Evolutionary conservation across 345 rosid species (phyloP).

Genomic region (Zanthoxylum bungeanum): DNA sequence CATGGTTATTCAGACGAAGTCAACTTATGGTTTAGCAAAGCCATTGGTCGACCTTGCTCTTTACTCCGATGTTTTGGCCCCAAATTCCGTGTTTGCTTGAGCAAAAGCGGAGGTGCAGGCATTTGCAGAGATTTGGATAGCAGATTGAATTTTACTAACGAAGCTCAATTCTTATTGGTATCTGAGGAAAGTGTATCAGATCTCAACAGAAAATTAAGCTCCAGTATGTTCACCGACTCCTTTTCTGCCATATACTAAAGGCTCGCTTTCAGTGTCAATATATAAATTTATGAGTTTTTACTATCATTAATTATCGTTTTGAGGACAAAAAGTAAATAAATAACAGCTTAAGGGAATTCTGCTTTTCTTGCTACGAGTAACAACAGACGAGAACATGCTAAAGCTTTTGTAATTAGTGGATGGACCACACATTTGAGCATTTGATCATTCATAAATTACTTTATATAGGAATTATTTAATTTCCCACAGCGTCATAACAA

Average conservation of each 20-base stretch:
- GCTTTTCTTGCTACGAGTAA: neutral
- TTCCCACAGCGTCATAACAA: neutral
- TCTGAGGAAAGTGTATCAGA: constrained; percentile 83
- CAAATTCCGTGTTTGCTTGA: constrained; percentile 27
- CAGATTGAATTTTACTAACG: constrained; percentile 74
- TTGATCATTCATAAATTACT: neutral
- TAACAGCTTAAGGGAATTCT: neutral
- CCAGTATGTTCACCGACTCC: constrained; percentile 38
- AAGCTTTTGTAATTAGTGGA: neutral
- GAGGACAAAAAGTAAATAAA: neutral
- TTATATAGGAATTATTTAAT: neutral
- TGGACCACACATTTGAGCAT: neutral
- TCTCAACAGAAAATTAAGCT: constrained; percentile 56
- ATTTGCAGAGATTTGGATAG: constrained; percentile 63
- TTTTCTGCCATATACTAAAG: neutral
- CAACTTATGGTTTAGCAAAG: constrained; percentile 75
- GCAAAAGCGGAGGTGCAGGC: constrained; percentile 34
- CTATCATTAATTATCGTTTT: neutral
- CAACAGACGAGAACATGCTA: neutral
- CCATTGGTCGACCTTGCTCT: constrained; percentile 68
- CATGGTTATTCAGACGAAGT: constrained; percentile 46
- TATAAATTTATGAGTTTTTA: neutral
- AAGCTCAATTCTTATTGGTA: constrained; percentile 85
- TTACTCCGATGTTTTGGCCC: constrained; percentile 50
- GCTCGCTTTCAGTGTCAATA: neutral